Percentiles rank a stretch among this genome's conserved stretches.
Conservation (phyloP, 768 basidiomycete species). For the Mycena rebaudengoi region DNA sequence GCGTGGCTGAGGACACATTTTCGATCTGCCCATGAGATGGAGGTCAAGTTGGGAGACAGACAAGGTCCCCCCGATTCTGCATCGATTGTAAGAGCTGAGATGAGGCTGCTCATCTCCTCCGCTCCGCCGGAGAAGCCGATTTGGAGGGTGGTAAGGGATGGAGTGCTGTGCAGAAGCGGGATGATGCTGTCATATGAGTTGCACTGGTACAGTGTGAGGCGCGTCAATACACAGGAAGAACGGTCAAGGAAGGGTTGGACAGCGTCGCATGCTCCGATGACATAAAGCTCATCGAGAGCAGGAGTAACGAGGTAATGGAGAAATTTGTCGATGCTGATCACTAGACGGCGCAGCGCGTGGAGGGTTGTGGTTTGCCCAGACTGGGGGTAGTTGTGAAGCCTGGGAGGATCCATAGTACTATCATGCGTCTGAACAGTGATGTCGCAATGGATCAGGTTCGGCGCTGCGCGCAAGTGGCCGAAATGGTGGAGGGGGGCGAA, state of each 20-base stretch:
- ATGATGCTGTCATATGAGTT: background rate
- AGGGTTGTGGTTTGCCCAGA: too few relatives aligned
- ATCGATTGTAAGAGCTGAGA: background rate
- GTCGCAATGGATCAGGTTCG: too few relatives aligned
- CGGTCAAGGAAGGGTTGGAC: background rate
- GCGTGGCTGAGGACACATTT: background rate
- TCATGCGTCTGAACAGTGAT: too few relatives aligned
- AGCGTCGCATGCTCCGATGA: background rate
- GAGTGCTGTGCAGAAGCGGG: background rate
- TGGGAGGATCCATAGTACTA: too few relatives aligned
- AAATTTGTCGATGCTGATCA: background rate
- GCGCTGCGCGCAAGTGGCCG: too few relatives aligned
- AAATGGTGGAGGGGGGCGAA: too few relatives aligned
- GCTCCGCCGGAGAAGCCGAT: background rate
- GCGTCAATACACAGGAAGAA: background rate
- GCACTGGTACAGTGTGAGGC: background rate
- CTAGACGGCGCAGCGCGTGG: conserved; percentile 1
- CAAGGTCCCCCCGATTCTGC: background rate
- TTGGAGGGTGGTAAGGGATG: background rate
- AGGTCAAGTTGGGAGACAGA: background rate
- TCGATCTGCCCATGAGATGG: background rate
- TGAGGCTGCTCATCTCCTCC: background rate
- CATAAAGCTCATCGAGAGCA: background rate
- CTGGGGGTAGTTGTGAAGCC: too few relatives aligned
- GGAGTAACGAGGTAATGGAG: background rate